A percentile compares a stretch with the other conserved stretches of the same genome.
Evolutionary conservation across 352 stramenopile species (phyloP).

Genomic region (Phytopythium litorale): DNA sequence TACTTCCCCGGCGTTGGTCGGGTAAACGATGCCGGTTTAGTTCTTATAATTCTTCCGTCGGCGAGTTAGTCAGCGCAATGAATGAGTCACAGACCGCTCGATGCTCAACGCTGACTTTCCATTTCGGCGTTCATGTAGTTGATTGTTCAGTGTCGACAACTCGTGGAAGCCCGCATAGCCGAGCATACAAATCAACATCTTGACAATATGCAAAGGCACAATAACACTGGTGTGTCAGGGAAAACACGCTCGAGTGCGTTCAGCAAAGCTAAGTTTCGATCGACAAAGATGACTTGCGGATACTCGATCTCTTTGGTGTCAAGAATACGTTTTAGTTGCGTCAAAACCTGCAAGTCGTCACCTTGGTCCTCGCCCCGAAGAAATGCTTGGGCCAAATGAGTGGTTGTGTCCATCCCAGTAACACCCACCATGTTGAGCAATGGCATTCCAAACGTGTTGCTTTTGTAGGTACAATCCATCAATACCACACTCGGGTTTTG

Average conservation of each 20-base stretch:
- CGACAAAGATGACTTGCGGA: slow-evolving; percentile 12
- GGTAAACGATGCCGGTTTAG: slow-evolving; percentile 2
- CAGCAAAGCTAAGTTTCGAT: slow-evolving; percentile 12
- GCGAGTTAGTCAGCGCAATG: not conserved
- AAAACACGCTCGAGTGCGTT: slow-evolving; percentile 12
- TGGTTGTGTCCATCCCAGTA: slow-evolving; percentile 14
- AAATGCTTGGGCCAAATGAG: slow-evolving; percentile 15
- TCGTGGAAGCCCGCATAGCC: not conserved
- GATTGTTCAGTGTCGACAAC: not conserved
- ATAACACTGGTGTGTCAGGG: slow-evolving; percentile 1
- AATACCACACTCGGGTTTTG: slow-evolving; percentile 2
- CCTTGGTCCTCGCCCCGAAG: slow-evolving; percentile 6
- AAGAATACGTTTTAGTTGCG: not conserved
- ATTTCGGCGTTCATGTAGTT: not conserved
- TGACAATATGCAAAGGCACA: slow-evolving; percentile 18
- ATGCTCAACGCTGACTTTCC: not conserved
- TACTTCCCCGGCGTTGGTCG: not conserved
- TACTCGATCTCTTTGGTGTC: not conserved
- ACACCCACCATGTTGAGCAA: slow-evolving; percentile 14
- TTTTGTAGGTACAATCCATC: slow-evolving; percentile 12
- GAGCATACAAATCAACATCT: slow-evolving; percentile 12
- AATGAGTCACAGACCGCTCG: slow-evolving; percentile 8
- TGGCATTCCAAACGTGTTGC: slow-evolving; percentile 13
- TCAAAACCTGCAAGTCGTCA: slow-evolving; percentile 11
- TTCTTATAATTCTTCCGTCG: slow-evolving; percentile 9